These are phyloP conservation scores for Lecanicillium sp. DNA, from an alignment of 2,329 filamentous ascomycete species.

Conservation along the genomic window DNA sequence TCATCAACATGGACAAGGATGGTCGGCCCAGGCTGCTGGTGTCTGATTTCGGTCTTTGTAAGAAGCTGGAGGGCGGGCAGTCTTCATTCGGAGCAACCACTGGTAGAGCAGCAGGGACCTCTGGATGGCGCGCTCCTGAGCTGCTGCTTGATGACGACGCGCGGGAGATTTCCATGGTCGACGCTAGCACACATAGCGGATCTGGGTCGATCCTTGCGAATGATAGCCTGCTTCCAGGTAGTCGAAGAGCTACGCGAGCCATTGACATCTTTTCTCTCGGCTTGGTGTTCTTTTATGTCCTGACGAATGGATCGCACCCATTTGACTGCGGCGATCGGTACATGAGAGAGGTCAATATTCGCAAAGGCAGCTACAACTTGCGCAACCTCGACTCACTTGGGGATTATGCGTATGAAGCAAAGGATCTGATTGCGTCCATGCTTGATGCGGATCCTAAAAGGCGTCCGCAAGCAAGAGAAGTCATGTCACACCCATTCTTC, in stretches of 20 bases:
- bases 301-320: slow-evolving; percentile 85
- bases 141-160: slow-evolving; percentile 74
- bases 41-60: slow-evolving; percentile 95
- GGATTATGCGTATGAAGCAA: slow-evolving; percentile 77
- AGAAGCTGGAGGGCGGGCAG: slow-evolving; percentile 90
- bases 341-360: slow-evolving; percentile 95
- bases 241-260: slow-evolving; percentile 78
- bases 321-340: slow-evolving; percentile 92
- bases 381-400: slow-evolving; percentile 65
- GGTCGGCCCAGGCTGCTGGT: slow-evolving; percentile 78
- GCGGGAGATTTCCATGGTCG: slow-evolving; percentile 37
- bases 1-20: slow-evolving; percentile 67
- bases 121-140: slow-evolving; percentile 94
- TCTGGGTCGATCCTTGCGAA: slow-evolving; percentile 50
- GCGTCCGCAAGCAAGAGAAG: slow-evolving; percentile 64
- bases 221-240: slow-evolving; percentile 48
- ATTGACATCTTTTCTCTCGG: slow-evolving; percentile 98
- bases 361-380: slow-evolving; percentile 74
- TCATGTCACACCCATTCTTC: slow-evolving; percentile 94
- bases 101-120: slow-evolving; percentile 84
- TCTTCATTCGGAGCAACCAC: slow-evolving; percentile 94
- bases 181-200: slow-evolving; percentile 50
- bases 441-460: slow-evolving; percentile 43
- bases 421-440: slow-evolving; percentile 82
- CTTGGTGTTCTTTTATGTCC: slow-evolving; percentile 97